Conservation (phyloP, 2,329 filamentous ascomycete genomes). For the Penicillium brevicompactum region DNA sequence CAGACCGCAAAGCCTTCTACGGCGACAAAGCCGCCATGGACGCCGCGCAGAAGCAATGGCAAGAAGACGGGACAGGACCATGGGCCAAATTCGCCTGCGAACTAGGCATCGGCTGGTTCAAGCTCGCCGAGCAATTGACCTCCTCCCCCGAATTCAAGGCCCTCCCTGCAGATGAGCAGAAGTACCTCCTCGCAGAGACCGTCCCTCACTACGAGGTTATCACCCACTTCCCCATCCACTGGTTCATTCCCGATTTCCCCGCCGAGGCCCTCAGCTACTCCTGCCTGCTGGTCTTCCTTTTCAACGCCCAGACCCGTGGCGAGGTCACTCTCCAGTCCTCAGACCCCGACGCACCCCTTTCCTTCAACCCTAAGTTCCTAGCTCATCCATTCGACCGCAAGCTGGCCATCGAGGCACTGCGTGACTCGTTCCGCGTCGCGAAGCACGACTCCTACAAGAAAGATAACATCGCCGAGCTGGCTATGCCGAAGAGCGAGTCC, state of each 20-base stretch:
- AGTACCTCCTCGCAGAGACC: conserved; percentile 51
- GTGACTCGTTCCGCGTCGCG: conserved; percentile 46
- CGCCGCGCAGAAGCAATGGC: conserved; percentile 45
- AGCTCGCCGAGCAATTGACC: conserved; percentile 42
- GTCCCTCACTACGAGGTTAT: conserved; percentile 62
- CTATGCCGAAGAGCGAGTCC: conserved; percentile 50
- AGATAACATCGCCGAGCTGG: conserved; percentile 46
- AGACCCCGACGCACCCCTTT: conserved; percentile 53
- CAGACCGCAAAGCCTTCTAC: conserved; percentile 7
- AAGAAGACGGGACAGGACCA: conserved; percentile 44
- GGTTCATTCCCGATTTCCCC: conserved; percentile 42
- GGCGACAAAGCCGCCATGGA: conserved; percentile 19
- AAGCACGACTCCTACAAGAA: conserved; percentile 50
- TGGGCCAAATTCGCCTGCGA: conserved; percentile 38
- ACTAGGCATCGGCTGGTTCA: conserved; percentile 44
- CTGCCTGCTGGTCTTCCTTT: conserved; percentile 51
- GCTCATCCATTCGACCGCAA: conserved; percentile 58
- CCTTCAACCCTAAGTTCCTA: conserved; percentile 58
- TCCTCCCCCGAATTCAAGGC: conserved; percentile 53
- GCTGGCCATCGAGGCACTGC: conserved; percentile 52
- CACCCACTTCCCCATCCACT: conserved; percentile 52
- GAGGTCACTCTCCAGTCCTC: conserved; percentile 56
- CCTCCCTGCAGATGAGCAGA: conserved; percentile 49
- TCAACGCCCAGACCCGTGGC: conserved; percentile 59
- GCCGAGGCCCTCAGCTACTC: conserved; percentile 45